Percentiles rank a stretch among this genome's conserved stretches.
These are phyloP conservation scores for Fusarium mangiferae DNA, from an alignment of 2,329 filamentous ascomycete genomes.

Conservation along the genomic window DNA sequence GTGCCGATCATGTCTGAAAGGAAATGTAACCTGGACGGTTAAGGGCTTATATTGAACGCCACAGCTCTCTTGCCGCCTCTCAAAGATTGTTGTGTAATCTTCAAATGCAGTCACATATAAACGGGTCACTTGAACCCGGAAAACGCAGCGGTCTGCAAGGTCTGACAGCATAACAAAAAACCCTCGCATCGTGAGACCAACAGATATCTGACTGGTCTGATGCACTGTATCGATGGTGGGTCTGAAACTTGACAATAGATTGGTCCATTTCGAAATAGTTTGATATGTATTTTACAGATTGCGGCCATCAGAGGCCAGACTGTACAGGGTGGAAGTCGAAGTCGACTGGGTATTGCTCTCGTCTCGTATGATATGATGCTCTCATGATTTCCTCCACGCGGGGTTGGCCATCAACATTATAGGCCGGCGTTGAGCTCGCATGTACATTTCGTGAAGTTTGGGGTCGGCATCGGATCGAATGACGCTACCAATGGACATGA, in stretches of 20 bases:
- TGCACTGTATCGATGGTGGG: constrained; percentile 20
- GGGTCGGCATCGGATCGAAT: constrained; percentile 91
- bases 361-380: constrained; percentile 35
- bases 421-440: constrained; percentile 76
- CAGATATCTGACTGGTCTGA: constrained; percentile 14
- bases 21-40: constrained; percentile 32
- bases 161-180: constrained; percentile 19
- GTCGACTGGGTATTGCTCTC: constrained; percentile 42
- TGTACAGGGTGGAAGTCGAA: constrained; percentile 42
- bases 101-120: constrained; percentile 6
- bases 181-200: constrained; percentile 22
- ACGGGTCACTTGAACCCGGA: constrained; percentile 18
- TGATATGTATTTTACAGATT: constrained; percentile 46
- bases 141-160: constrained; percentile 16
- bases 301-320: constrained; percentile 39
- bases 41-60: constrained; percentile 26
- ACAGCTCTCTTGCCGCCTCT: constrained; percentile 20
- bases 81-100: constrained; percentile 18
- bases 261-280: constrained; percentile 33
- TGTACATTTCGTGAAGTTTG: constrained; percentile 79
- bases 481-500: constrained; percentile 98
- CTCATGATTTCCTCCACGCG: constrained; percentile 50
- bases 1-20: constrained; percentile 26
- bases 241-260: constrained; percentile 23
- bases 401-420: constrained; percentile 65